Evolutionary conservation across 75 land plant genomes (phyloP), one percentile per base, ranked within the genome.

Genomic region (Ceratopteris richardii): DNA sequence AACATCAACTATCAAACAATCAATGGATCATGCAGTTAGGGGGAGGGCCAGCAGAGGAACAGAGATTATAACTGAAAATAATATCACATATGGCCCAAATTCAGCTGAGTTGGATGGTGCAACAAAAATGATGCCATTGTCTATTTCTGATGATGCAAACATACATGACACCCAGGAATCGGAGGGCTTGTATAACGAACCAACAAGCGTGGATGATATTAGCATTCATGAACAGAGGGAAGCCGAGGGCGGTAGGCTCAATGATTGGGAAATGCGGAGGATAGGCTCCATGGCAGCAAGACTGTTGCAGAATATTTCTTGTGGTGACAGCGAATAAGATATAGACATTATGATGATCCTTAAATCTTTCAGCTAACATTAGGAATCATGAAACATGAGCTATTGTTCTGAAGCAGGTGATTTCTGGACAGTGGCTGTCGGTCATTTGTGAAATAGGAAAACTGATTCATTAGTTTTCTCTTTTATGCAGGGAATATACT

Each of bases 221-320:
- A 40, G 19, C 23, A 31, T 24, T n/a, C 3, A 28, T 26, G 12
- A 25, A 44, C 20, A 11, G 30, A 31, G 60, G 37, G 36, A 36
- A 17, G 60, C 43, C 31, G 55, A 29, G 6, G 56, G 13, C 17
- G 44, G 44, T 30, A n/a, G 29, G 28, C 63, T 26, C 30, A 65
- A 66, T 67, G 83, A 77, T 2, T 88, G 89, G 89, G 86, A 88
- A 54, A 69, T 64, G 13, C 79, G 89, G 56, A 82, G 94, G 66
- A 57, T 53, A 28, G 94, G 94, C 0, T 67, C 94, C 7, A 70
- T 88, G 79, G 94, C 89, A 33, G 94, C 94, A 46, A 70, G 83
- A 11, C 83, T 88, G 27, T 71, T 88, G n/a, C 74, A 62, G 20
- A 80, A 88, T 72, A 78, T 33, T 33, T 9, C 37, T 33, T 33